phyloP scores from a whole-genome alignment of 2,329 filamentous ascomycete genomes.

The Venturia effusa region DNA sequence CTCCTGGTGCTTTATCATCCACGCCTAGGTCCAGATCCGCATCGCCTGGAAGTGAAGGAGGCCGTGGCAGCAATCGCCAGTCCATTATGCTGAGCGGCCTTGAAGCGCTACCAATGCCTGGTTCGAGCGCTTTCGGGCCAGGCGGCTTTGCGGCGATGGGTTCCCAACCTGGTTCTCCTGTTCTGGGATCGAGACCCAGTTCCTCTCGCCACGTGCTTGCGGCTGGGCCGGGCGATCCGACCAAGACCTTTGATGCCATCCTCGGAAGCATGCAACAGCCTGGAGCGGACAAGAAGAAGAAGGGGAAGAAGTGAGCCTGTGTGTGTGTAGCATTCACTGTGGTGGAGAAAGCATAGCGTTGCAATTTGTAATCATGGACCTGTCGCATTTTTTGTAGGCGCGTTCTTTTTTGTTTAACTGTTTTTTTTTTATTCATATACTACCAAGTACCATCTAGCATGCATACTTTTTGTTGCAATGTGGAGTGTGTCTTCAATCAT shows the following conservation, averaged over 20 bases:
- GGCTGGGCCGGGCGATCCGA: constrained; percentile 20
- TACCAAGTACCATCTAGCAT: no score
- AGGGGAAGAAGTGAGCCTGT: constrained; percentile 16
- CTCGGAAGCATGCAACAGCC: constrained; percentile 20
- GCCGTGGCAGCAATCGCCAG: constrained; percentile 25
- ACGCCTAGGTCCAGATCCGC: not conserved
- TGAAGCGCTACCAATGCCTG: constrained; percentile 35
- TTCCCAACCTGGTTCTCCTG: not conserved
- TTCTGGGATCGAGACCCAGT: constrained; percentile 17
- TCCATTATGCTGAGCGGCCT: constrained; percentile 36
- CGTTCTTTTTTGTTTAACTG: no score
- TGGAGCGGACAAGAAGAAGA: constrained; percentile 15
- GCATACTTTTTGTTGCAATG: no score
- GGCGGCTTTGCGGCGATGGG: constrained; percentile 16
- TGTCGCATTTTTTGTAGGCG: no score
- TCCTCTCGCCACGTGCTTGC: constrained; percentile 18
- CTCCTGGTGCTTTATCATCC: not conserved
- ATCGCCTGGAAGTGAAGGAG: not conserved
- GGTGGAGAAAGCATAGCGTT: no score
- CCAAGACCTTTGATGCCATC: constrained; percentile 39
- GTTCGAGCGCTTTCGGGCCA: constrained; percentile 26
- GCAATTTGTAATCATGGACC: no score
- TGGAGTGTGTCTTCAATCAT: no score
- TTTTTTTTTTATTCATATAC: no score
- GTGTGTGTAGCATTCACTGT: no score